Evolutionary conservation across 1,284 basidiomycete species (phyloP).

Genomic region (Puccinia hordei): DNA sequence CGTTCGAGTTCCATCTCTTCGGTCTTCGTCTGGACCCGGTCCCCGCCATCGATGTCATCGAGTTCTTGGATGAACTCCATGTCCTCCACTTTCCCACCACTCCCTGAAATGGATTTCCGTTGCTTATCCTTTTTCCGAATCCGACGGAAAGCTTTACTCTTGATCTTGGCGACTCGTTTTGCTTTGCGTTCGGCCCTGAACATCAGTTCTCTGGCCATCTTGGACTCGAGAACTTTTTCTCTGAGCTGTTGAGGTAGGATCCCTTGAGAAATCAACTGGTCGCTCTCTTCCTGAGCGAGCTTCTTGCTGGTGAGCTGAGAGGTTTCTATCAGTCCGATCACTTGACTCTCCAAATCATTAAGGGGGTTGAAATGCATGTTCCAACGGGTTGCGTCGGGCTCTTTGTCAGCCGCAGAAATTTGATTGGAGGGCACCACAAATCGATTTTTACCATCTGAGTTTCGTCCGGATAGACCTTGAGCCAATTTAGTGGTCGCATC

Average conservation of each 20-base stretch:
- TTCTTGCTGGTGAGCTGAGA: constrained; percentile 68
- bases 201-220: constrained; percentile 83
- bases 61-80: constrained; percentile 39
- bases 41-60: constrained; percentile 46
- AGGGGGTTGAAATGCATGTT: constrained; percentile 65
- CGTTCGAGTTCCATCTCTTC: constrained; percentile 52
- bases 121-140: constrained; percentile 70
- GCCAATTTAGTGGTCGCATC: constrained; percentile 70
- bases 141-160: constrained; percentile 87
- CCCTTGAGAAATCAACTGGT: constrained; percentile 66
- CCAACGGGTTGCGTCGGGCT: constrained; percentile 27
- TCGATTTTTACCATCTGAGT: constrained; percentile 65
- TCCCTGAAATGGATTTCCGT: constrained; percentile 25
- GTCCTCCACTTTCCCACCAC: constrained; percentile 48
- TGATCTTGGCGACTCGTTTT: constrained; percentile 89
- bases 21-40: constrained; percentile 27
- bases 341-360: constrained; percentile 75
- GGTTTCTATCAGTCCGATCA: constrained; percentile 73
- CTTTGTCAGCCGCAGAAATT: constrained; percentile 5
- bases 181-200: constrained; percentile 91
- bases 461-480: constrained; percentile 68
- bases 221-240: constrained; percentile 69
- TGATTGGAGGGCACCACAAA: constrained; percentile 34
- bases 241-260: constrained; percentile 19
- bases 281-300: constrained; percentile 67